phyloP scores from a whole-genome alignment of 2,329 filamentous ascomycete genomes.

The Trichoderma cornu-damae region DNA sequence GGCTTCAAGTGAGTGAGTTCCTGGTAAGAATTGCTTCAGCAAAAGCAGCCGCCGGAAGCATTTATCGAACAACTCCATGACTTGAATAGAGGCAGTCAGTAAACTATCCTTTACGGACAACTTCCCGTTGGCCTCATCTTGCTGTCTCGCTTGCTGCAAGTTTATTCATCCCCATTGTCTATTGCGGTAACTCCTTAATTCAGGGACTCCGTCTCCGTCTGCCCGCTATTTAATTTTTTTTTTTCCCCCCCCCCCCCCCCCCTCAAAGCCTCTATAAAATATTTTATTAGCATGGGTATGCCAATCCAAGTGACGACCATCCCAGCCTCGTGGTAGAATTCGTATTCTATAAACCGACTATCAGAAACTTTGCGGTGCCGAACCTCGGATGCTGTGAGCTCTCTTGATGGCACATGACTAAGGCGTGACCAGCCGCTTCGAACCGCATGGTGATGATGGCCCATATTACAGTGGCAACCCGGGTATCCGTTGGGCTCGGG shows the following conservation, averaged over 20 bases:
- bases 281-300: no score
- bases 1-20: background rate
- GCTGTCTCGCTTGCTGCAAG: background rate
- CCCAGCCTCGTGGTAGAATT: background rate
- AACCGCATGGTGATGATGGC: background rate
- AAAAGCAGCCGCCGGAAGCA: background rate
- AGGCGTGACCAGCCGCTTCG: background rate
- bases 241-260: no score
- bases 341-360: background rate
- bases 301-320: background rate
- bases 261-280: no score
- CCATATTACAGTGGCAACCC: background rate
- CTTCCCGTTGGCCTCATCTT: background rate
- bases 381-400: background rate
- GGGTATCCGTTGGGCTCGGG: slow-evolving; percentile 4
- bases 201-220: background rate
- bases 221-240: no score
- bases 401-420: background rate
- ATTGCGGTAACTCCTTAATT: background rate
- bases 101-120: background rate
- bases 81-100: background rate
- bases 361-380: background rate
- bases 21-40: background rate
- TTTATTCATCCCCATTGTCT: background rate
- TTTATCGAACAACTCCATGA: background rate